A percentile compares a stretch with the other conserved stretches of the same genome.
These are phyloP conservation scores for Lactarius tabidus DNA, from an alignment of 768 basidiomycete genomes.

Conservation along the genomic window DNA sequence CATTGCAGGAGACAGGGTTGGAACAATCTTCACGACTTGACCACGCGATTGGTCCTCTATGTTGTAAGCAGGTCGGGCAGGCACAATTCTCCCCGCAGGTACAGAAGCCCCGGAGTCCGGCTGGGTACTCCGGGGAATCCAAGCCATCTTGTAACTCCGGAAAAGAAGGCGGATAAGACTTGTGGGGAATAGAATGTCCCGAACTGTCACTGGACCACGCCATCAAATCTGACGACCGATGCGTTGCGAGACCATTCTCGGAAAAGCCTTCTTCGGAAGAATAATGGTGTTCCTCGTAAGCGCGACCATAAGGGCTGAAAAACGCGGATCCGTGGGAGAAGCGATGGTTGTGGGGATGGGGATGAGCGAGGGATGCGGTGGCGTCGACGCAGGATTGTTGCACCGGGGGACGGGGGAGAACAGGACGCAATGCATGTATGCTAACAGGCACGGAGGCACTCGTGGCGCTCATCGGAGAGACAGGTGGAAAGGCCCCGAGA, in stretches of 20 bases:
- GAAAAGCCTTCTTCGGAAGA: constrained; percentile 30
- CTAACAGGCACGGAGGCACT: constrained; percentile 14
- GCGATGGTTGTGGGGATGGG: constrained; percentile 40
- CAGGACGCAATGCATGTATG: constrained; percentile 47
- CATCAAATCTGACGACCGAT: constrained; percentile 15
- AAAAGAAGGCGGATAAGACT: constrained; percentile 2
- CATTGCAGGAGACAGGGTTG: constrained; percentile 17
- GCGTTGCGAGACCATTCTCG: constrained; percentile 7
- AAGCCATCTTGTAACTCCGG: constrained; percentile 16
- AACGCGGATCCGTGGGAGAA: constrained; percentile 43
- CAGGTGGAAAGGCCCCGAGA: neutral
- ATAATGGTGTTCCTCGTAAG: constrained; percentile 49
- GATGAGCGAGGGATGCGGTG: constrained; percentile 33
- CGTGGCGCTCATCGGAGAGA: constrained; percentile 25
- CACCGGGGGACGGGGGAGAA: constrained; percentile 55
- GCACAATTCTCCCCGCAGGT: constrained; percentile 23
- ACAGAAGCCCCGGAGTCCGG: constrained; percentile 22
- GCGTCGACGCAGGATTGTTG: constrained; percentile 37
- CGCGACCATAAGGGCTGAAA: constrained; percentile 67
- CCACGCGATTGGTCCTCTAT: constrained; percentile 23
- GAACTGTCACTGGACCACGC: constrained; percentile 22
- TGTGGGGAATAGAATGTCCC: constrained; percentile 12
- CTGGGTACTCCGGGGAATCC: constrained; percentile 15
- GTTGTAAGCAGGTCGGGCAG: constrained; percentile 23
- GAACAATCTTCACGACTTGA: constrained; percentile 19